phyloP scores from a whole-genome alignment of 2,329 filamentous ascomycete genomes.

The Fusarium staphyleae region DNA sequence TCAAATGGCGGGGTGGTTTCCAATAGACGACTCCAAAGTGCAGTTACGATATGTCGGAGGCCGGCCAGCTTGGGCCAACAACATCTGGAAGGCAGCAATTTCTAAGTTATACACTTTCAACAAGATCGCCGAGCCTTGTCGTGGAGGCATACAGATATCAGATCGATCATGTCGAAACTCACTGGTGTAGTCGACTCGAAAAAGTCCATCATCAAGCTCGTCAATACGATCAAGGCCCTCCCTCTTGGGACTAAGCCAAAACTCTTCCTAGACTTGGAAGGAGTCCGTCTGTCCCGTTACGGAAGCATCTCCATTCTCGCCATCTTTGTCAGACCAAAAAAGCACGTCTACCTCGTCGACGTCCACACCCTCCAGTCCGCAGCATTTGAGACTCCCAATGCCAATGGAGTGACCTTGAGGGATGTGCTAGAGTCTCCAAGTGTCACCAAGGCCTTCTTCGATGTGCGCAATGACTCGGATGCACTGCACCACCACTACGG shows the following conservation, averaged over 20 bases:
- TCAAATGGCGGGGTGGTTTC: conserved; percentile 28
- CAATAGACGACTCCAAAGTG: not conserved
- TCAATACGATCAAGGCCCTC: not conserved
- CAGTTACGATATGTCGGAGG: not conserved
- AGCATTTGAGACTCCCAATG: not conserved
- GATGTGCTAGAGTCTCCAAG: too few relatives aligned
- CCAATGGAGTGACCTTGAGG: too few relatives aligned
- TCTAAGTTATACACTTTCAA: too few relatives aligned
- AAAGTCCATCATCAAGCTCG: not conserved
- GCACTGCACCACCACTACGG: conserved; percentile 56
- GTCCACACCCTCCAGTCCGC: not conserved
- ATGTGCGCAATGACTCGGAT: conserved; percentile 65
- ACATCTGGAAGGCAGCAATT: not conserved
- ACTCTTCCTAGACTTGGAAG: conserved; percentile 14
- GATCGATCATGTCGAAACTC: too few relatives aligned
- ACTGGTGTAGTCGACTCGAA: not conserved
- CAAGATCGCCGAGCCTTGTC: not conserved
- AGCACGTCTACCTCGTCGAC: conserved; percentile 10
- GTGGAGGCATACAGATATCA: not conserved
- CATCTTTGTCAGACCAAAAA: not conserved
- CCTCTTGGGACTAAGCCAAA: not conserved
- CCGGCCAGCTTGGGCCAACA: not conserved
- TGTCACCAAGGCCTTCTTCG: conserved; percentile 60
- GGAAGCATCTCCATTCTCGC: conserved; percentile 11
- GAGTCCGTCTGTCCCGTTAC: conserved; percentile 1